Evolutionary conservation across 2,329 filamentous ascomycete species (phyloP), one percentile per base, ranked within the genome.

Genomic region (Pseudogymnoascus sp.): DNA sequence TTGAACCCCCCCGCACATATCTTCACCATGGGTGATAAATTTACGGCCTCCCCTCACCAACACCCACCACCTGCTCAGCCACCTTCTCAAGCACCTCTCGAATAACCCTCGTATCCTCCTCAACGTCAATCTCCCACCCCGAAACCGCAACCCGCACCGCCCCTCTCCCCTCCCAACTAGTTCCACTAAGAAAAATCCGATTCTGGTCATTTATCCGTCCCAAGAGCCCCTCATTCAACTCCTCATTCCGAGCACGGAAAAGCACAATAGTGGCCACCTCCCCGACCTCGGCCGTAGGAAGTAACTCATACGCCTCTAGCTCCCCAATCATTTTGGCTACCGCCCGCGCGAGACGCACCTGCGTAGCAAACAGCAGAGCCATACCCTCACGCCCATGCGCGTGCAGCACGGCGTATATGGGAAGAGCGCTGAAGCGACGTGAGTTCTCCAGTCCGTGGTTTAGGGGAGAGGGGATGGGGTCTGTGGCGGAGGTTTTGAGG

Each of bases 371-470:
- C 77, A 96, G 88, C 1, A 80, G 78, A 0, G 80, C 78, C 67
- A 96, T 84, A 0, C 91, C 92, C 0, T 80, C 73, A 1, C 80
- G 79, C 0, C 93, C 93, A 69, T 95, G 88, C 56, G 88, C 88
- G 19, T 88, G 74, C 2, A 97, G 81, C 0, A 88, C 89, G 10
- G 91, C 87, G 72, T 97, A 97, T 7, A 91, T 89, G 0, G 93
- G 93, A n/a, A 97, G 79, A 0, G 93, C 93, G 62, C 93, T 85
- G 78, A 97, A 96, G 5, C 93, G 88, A 40, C 93, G 86, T 1
- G 92, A 96, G 75, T 97, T 97, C 70, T 97, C 93, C 19, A 97
- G 79, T 19, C 92, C 91, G 63, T 95, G 85, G 75, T 96, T 93
- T 15, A 96, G 78, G 0, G 93, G 93, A 3, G 89, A 93, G n/a